These are phyloP conservation scores for Phytophthora macrochlamydospora DNA, from an alignment of 352 stramenopile genomes.

Conservation along the genomic window DNA sequence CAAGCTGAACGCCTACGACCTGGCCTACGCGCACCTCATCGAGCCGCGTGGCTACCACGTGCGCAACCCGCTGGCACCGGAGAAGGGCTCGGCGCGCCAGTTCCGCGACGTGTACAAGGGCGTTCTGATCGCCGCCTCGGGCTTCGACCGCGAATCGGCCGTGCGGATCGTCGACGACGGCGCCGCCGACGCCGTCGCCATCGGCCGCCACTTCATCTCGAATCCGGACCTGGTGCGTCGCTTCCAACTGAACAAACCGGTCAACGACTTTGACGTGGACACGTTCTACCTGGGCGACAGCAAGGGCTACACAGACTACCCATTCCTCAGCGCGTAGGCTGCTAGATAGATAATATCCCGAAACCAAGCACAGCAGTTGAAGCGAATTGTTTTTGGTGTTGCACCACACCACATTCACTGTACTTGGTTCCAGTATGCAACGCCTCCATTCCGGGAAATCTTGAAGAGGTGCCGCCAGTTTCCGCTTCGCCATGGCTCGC, in stretches of 20 bases:
- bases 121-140: constrained; percentile 59
- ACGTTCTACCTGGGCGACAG: constrained; percentile 56
- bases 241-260: constrained; percentile 45
- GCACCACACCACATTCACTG: neutral
- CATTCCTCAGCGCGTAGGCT: constrained; percentile 36
- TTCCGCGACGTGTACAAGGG: constrained; percentile 73
- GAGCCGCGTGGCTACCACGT: constrained; percentile 60
- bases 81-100: constrained; percentile 44
- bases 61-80: constrained; percentile 36
- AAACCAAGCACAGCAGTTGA: neutral
- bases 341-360: too few species aligned
- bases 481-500: constrained; percentile 23
- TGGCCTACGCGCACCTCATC: constrained; percentile 68
- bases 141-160: constrained; percentile 56
- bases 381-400: neutral
- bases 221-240: constrained; percentile 77
- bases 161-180: constrained; percentile 56
- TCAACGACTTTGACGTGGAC: constrained; percentile 49
- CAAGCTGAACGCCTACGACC: constrained; percentile 62
- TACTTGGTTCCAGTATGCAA: neutral
- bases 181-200: constrained; percentile 63
- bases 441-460: constrained; percentile 37
- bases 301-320: constrained; percentile 61
- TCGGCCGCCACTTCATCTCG: constrained; percentile 75
- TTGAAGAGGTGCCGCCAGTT: constrained; percentile 35